These are phyloP conservation scores for Coprinopsis marcescibilis DNA, from an alignment of 768 basidiomycete species.

Conservation along the genomic window DNA sequence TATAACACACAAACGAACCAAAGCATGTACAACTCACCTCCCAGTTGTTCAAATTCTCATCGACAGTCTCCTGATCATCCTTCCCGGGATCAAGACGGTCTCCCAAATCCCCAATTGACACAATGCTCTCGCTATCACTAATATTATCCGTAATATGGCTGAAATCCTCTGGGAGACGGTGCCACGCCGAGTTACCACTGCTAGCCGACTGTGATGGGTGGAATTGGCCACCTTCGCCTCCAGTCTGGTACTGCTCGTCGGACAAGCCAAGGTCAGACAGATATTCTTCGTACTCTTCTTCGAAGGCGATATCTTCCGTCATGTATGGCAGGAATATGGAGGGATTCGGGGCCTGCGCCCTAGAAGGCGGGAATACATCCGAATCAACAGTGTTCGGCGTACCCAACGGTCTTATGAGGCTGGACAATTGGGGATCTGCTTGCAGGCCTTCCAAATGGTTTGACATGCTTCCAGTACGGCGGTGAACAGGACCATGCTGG, in stretches of 20 bases:
- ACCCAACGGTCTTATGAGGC: conserved; percentile 67
- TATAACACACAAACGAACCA: not conserved
- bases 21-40: conserved; percentile 68
- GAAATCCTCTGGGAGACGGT: conserved; percentile 71
- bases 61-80: conserved; percentile 56
- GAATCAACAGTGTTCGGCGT: conserved; percentile 76
- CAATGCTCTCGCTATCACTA: conserved; percentile 92
- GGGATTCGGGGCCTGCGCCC: conserved; percentile 79
- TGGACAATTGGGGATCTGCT: conserved; percentile 67
- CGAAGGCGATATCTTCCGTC: conserved; percentile 90
- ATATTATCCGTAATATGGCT: conserved; percentile 81
- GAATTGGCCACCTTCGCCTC: conserved; percentile 16
- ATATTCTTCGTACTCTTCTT: conserved; percentile 96
- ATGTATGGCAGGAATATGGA: conserved; percentile 86
- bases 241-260: conserved; percentile 45
- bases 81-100: conserved; percentile 61
- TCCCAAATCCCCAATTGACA: conserved; percentile 81
- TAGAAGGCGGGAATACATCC: conserved; percentile 93
- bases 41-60: conserved; percentile 93
- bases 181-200: conserved; percentile 62
- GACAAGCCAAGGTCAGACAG: conserved; percentile 81
- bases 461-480: conserved; percentile 79
- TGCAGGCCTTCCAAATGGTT: conserved; percentile 74
- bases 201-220: not conserved
- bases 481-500: conserved; percentile 53